These are phyloP conservation scores for Coemansia sp. DNA, from an alignment of 192 early-diverging fungal species.

Conservation along the genomic window DNA sequence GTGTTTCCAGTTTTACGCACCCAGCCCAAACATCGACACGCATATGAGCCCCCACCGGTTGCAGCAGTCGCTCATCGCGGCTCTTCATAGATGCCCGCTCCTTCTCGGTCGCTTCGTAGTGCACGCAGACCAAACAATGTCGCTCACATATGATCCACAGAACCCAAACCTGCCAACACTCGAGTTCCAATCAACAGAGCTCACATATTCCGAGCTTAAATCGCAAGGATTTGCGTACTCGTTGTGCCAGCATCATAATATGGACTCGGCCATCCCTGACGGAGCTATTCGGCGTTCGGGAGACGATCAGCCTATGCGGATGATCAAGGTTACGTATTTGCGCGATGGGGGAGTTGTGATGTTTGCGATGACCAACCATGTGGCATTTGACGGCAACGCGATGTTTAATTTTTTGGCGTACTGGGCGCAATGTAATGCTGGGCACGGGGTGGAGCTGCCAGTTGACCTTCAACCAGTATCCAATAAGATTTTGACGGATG, in stretches of 20 bases:
- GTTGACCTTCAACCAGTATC: slow-evolving; percentile 4
- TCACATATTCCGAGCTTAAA: slow-evolving; percentile 16
- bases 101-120: slow-evolving; percentile 26
- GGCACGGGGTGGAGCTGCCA: slow-evolving; percentile 7
- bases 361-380: slow-evolving; percentile 42
- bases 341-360: slow-evolving; percentile 30
- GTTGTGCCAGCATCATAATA: slow-evolving; percentile 5
- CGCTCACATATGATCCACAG: slow-evolving; percentile 18
- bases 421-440: slow-evolving; percentile 34
- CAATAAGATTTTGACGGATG: not conserved
- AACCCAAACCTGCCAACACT: slow-evolving; percentile 29
- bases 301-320: slow-evolving; percentile 29
- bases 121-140: slow-evolving; percentile 18
- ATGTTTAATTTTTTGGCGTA: slow-evolving; percentile 44
- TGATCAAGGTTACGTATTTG: slow-evolving; percentile 42
- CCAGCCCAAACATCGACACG: not conserved
- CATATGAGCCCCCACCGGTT: slow-evolving; percentile 16
- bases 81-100: slow-evolving; percentile 40
- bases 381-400: slow-evolving; percentile 49
- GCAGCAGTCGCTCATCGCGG: slow-evolving; percentile 13
- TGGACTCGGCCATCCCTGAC: slow-evolving; percentile 33
- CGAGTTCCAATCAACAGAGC: slow-evolving; percentile 17
- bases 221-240: slow-evolving; percentile 26
- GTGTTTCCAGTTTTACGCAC: slow-evolving; percentile 40
- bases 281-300: slow-evolving; percentile 12